Evolutionary conservation across 352 stramenopile species (phyloP).

Genomic region (Globisporangium paddicum): DNA sequence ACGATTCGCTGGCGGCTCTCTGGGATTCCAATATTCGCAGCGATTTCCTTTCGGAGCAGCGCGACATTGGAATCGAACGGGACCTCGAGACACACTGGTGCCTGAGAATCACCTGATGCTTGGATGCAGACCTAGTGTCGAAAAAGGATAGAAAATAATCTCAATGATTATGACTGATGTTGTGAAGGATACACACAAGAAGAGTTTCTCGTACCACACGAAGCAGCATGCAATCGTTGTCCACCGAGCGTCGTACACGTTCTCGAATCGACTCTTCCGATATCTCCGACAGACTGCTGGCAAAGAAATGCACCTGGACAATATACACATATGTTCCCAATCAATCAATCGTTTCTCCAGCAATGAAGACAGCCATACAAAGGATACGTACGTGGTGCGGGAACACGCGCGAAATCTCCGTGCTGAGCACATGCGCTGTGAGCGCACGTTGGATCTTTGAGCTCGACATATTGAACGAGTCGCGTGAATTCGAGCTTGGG

Average conservation of each 20-base stretch:
- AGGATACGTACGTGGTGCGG: constrained; percentile 72
- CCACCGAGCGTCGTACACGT: constrained; percentile 71
- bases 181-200: background rate
- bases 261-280: constrained; percentile 83
- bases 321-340: background rate
- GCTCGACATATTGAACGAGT: constrained; percentile 44
- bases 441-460: constrained; percentile 79
- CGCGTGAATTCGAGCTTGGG: constrained; percentile 21
- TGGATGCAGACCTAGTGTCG: constrained; percentile 68
- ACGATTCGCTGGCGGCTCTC: constrained; percentile 82
- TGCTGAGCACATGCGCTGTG: constrained; percentile 75
- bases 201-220: constrained; percentile 49
- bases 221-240: constrained; percentile 86
- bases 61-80: constrained; percentile 75
- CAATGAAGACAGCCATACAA: too few species aligned
- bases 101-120: constrained; percentile 72
- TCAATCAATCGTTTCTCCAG: too few species aligned
- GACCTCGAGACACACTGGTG: constrained; percentile 76
- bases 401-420: constrained; percentile 86
- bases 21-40: constrained; percentile 75
- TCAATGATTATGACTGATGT: background rate
- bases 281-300: constrained; percentile 69
- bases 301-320: constrained; percentile 81
- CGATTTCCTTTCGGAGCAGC: constrained; percentile 73
- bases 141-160: background rate